phyloP scores from a whole-genome alignment of 352 stramenopile species.

The Hyaloperonospora brassicae region DNA sequence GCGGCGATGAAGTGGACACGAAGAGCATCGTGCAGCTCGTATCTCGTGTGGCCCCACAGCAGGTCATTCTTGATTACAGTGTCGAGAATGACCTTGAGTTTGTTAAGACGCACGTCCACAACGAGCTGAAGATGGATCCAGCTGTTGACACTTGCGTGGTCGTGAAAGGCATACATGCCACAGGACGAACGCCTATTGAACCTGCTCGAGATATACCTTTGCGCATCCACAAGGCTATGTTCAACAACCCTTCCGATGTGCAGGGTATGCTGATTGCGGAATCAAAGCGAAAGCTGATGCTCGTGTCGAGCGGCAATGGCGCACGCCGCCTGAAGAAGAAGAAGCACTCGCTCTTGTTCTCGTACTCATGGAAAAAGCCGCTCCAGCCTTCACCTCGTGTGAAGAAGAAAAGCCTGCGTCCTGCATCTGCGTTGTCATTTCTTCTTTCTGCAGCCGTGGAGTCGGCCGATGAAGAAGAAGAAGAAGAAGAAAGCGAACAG shows the following conservation, averaged over 20 bases:
- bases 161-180: conserved; percentile 28
- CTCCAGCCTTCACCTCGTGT: conserved; percentile 45
- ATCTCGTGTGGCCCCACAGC: conserved; percentile 41
- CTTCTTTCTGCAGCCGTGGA: conserved; percentile 62
- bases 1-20: conserved; percentile 74
- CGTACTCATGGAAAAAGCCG: conserved; percentile 78
- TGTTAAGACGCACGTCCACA: conserved; percentile 52
- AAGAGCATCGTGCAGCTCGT: conserved; percentile 79
- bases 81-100: conserved; percentile 55
- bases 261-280: conserved; percentile 74
- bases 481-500: conserved; percentile 62
- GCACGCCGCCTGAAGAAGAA: conserved; percentile 80
- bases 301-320: conserved; percentile 58
- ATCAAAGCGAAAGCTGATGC: conserved; percentile 71
- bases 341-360: conserved; percentile 69
- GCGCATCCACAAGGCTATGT: conserved; percentile 80
- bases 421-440: conserved; percentile 71
- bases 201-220: conserved; percentile 49
- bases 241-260: conserved; percentile 68
- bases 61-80: conserved; percentile 61
- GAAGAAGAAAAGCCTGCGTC: conserved; percentile 66
- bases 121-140: conserved; percentile 40
- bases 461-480: conserved; percentile 49
- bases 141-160: conserved; percentile 12
- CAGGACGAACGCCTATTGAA: conserved; percentile 33